Conservation (phyloP, 305 asterid genomes). For the Fraxinus greggii region DNA sequence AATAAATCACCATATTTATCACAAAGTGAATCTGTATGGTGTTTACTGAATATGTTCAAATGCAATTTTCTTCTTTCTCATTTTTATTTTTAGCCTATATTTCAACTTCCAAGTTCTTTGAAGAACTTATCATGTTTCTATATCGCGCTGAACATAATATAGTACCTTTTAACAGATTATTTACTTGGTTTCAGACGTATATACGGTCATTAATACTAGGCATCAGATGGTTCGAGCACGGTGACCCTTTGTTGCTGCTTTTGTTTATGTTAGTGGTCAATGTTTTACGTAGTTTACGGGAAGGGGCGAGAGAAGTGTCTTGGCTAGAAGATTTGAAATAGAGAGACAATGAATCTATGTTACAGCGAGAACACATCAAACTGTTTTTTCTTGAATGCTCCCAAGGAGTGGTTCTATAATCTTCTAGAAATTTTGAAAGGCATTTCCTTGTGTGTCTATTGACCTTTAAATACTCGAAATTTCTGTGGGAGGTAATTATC, state of each 20-base stretch:
- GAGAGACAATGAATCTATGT: not conserved
- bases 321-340: not conserved
- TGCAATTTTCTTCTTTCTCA: not conserved
- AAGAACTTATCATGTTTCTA: not conserved
- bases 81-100: not conserved
- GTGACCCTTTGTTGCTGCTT: not conserved
- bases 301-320: not conserved
- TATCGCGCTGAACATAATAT: not conserved
- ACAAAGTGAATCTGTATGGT: not conserved
- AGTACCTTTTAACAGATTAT: not conserved
- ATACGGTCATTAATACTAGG: not conserved
- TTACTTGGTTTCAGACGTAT: not conserved
- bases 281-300: not conserved
- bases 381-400: not conserved
- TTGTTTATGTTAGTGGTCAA: not conserved
- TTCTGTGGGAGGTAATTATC: not conserved
- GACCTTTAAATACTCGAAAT: not conserved
- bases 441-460: not conserved
- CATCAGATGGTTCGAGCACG: not conserved
- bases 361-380: not conserved
- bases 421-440: not conserved
- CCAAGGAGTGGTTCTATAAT: not conserved
- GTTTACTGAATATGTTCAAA: slow-evolving; percentile 14
- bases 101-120: not conserved
- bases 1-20: slow-evolving; percentile 14